phyloP scores from a whole-genome alignment of 768 basidiomycete species.

The Phlegmacium glaucopus region DNA sequence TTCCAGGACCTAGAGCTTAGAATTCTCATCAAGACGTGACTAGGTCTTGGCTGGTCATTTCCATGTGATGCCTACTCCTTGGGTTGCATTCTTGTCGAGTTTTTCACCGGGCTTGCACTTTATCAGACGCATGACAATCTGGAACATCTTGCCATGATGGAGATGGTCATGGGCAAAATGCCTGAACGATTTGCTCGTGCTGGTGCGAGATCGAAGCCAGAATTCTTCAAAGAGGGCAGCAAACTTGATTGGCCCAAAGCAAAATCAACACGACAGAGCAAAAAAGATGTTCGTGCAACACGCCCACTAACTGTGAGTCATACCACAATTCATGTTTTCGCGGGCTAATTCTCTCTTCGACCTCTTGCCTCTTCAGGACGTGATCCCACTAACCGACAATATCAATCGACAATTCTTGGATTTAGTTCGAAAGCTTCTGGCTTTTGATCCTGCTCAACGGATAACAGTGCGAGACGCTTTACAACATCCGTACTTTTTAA shows the following conservation, averaged over 20 bases:
- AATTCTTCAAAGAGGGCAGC: conserved; percentile 86
- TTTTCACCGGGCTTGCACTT: conserved; percentile 95
- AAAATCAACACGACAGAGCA: conserved; percentile 83
- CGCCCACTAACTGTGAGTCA: conserved; percentile 66
- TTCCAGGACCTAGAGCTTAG: conserved; percentile 6
- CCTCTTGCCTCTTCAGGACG: conserved; percentile 50
- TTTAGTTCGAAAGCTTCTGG: conserved; percentile 81
- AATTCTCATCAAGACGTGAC: conserved; percentile 13
- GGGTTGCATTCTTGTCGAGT: conserved; percentile 98
- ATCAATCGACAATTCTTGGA: conserved; percentile 82
- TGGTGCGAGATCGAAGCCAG: conserved; percentile 78
- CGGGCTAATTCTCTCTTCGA: conserved; percentile 5
- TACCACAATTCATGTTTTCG: conserved; percentile 4
- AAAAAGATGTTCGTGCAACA: conserved; percentile 90
- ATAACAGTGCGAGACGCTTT: conserved; percentile 88
- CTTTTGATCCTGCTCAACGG: conserved; percentile 87
- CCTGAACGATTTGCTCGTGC: conserved; percentile 78
- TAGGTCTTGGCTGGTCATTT: conserved; percentile 97
- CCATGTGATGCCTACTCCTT: conserved; percentile 98
- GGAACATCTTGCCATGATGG: conserved; percentile 99
- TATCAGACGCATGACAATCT: conserved; percentile 99
- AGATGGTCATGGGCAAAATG: conserved; percentile 98
- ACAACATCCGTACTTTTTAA: conserved; percentile 80
- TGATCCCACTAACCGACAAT: conserved; percentile 74
- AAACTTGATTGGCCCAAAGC: conserved; percentile 93